Percentiles rank a stretch among this genome's conserved stretches.
phyloP scores from a whole-genome alignment of 2,329 filamentous ascomycete genomes.

The Parastagonospora avenae region DNA sequence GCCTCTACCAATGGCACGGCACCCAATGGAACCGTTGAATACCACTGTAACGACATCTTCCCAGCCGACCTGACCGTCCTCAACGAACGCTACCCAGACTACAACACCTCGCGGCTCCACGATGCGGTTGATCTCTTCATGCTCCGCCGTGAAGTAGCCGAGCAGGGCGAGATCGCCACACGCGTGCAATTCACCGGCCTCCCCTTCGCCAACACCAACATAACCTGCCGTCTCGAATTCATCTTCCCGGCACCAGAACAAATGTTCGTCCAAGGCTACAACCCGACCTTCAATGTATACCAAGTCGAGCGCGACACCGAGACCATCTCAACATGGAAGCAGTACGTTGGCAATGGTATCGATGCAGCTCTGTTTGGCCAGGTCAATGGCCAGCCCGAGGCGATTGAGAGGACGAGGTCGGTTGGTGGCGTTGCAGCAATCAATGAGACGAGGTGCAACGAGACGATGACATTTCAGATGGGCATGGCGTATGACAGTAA shows the following conservation, averaged over 20 bases:
- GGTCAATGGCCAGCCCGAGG: conserved; percentile 26
- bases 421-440: conserved; percentile 23
- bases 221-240: conserved; percentile 35
- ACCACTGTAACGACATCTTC: conserved; percentile 27
- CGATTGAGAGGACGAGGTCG: conserved; percentile 17
- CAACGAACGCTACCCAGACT: conserved; percentile 35
- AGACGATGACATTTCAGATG: conserved; percentile 38
- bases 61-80: conserved; percentile 28
- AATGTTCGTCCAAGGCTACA: conserved; percentile 20
- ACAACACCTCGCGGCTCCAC: conserved; percentile 23
- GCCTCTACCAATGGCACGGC: conserved; percentile 6
- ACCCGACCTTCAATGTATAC: conserved; percentile 33
- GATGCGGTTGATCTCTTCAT: conserved; percentile 30
- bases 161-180: conserved; percentile 28
- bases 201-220: conserved; percentile 10
- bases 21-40: conserved; percentile 6
- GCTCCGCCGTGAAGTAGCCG: conserved; percentile 27
- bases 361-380: conserved; percentile 18
- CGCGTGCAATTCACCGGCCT: conserved; percentile 29
- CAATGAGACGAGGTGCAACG: conserved; percentile 25
- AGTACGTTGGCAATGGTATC: conserved; percentile 19
- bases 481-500: conserved; percentile 28
- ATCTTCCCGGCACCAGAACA: conserved; percentile 18
- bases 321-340: conserved; percentile 25
- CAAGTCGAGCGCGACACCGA: conserved; percentile 22